These are phyloP conservation scores for Backusella psychrophila DNA, from an alignment of 192 early-diverging fungal genomes.

Conservation along the genomic window DNA sequence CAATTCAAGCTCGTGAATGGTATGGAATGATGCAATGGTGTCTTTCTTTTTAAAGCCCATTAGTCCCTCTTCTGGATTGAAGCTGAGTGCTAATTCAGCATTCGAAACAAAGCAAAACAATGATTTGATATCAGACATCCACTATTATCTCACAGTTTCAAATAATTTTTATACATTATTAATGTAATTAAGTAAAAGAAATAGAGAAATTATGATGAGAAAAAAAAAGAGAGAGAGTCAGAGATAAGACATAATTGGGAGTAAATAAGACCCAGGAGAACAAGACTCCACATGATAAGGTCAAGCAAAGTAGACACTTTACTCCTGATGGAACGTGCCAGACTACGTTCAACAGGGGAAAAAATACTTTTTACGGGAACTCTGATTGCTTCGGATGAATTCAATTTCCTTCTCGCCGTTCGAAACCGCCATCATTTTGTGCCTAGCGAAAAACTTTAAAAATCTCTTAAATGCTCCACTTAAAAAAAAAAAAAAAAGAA, in stretches of 20 bases:
- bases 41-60: background rate
- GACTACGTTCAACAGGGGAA: background rate
- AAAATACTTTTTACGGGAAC: background rate
- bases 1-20: background rate
- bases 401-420: conserved; percentile 1
- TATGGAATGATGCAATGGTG: background rate
- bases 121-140: background rate
- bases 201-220: background rate
- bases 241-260: background rate
- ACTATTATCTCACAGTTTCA: background rate
- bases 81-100: background rate
- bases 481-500: background rate
- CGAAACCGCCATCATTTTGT: background rate
- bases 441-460: background rate
- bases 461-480: background rate
- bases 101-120: conserved; percentile 1
- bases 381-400: conserved; percentile 5
- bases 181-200: no score
- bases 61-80: background rate
- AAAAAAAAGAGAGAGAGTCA: background rate
- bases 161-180: background rate
- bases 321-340: background rate
- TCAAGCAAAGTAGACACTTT: background rate
- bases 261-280: background rate
- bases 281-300: background rate